A percentile compares a stretch with the other conserved stretches of the same genome.
Evolutionary conservation across 1,284 basidiomycete species (phyloP).

Genomic region (Rhizoctonia solani): DNA sequence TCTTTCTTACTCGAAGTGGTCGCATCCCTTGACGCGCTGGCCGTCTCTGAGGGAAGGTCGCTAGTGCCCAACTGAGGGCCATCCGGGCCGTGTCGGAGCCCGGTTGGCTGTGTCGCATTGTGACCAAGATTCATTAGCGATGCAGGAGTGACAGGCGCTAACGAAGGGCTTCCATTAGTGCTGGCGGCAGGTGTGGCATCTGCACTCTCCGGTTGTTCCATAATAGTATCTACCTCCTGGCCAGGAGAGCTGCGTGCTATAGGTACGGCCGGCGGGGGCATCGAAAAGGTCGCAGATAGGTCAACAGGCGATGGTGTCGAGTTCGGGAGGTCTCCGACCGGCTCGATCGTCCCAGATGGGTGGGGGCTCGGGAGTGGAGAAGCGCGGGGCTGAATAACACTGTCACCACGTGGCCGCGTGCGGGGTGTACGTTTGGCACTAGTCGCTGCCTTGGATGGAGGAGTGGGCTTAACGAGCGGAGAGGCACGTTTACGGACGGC

Average conservation of each 20-base stretch:
- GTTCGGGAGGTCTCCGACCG: constrained; percentile 31
- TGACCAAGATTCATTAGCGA: constrained; percentile 83
- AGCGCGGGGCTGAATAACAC: constrained; percentile 18
- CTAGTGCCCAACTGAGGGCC: too few relatives aligned
- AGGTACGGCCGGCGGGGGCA: constrained; percentile 74
- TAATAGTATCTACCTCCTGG: constrained; percentile 39
- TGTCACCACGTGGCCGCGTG: constrained; percentile 30
- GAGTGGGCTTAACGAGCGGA: constrained; percentile 32
- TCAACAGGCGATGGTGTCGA: constrained; percentile 83
- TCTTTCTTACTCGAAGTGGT: constrained; percentile 43
- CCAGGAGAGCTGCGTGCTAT: constrained; percentile 33
- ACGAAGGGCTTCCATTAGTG: constrained; percentile 43
- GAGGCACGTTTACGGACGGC: constrained; percentile 45
- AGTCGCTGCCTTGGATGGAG: constrained; percentile 11
- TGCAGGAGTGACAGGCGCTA: constrained; percentile 82
- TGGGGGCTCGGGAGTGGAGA: constrained; percentile 29
- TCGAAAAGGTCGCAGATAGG: constrained; percentile 54
- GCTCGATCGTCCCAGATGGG: constrained; percentile 26
- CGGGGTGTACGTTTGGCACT: constrained; percentile 43
- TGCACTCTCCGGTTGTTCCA: constrained; percentile 10
- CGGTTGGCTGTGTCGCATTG: constrained; percentile 54
- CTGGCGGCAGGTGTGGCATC: constrained; percentile 35
- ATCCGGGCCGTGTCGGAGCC: constrained; percentile 46
- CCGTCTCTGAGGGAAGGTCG: too few relatives aligned
- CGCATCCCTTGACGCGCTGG: constrained; percentile 1